A percentile compares a stretch with the other conserved stretches of the same genome.
These are phyloP conservation scores for Sanghuangporus baumii DNA, from an alignment of 1,284 basidiomycete species.

Conservation along the genomic window DNA sequence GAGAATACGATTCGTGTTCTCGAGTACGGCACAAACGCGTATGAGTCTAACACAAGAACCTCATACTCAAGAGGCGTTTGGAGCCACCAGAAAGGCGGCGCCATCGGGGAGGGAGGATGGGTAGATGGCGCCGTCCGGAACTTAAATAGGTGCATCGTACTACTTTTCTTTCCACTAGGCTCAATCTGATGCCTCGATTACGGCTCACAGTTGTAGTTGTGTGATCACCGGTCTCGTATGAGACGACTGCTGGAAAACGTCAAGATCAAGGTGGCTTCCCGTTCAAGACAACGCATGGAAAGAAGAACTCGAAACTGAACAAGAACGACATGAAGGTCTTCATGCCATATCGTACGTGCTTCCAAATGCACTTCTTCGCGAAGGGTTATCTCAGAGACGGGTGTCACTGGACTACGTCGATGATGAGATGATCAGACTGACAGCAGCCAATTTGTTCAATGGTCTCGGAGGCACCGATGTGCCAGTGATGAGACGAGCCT, in stretches of 20 bases:
- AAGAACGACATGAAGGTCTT: neutral
- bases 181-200: neutral
- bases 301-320: neutral
- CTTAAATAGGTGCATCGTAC: neutral
- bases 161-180: neutral
- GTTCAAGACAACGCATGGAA: neutral
- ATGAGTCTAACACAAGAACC: neutral
- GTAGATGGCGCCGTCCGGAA: neutral
- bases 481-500: neutral
- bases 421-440: neutral
- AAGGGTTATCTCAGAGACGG: too few relatives aligned
- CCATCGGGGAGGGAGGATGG: too few relatives aligned
- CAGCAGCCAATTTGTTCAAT: too few relatives aligned
- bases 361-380: too few relatives aligned
- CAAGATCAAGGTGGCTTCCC: neutral
- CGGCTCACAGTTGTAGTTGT: neutral
- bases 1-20: neutral
- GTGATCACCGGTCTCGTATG: neutral
- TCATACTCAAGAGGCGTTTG: too few relatives aligned
- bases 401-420: neutral
- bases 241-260: neutral
- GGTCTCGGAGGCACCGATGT: neutral
- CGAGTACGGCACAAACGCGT: neutral
- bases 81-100: neutral
- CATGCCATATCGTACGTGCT: too few relatives aligned